A percentile compares a stretch with the other conserved stretches of the same genome.
phyloP scores from a whole-genome alignment of 83 land plant genomes.

The Diphasiastrum complanatum region DNA sequence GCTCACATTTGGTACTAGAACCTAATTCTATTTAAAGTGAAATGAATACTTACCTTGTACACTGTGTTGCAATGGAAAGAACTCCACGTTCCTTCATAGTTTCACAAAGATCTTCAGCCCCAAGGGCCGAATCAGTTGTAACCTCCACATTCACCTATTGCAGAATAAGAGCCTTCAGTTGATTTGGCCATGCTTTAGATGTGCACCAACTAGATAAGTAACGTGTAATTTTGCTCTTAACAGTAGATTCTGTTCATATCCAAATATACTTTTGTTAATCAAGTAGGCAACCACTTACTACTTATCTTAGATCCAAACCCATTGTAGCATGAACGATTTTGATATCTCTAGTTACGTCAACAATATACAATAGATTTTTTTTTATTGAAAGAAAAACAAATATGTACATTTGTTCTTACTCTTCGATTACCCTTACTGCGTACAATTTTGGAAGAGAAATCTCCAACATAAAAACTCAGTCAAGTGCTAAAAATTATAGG shows the following conservation, averaged over 20 bases:
- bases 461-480: not conserved
- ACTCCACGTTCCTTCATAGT: constrained; percentile 53
- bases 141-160: constrained; percentile 51
- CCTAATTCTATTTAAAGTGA: not conserved
- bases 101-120: constrained; percentile 43
- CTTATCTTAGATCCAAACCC: too few species aligned
- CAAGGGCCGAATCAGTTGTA: constrained; percentile 29
- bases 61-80: constrained; percentile 33
- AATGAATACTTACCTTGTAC: constrained; percentile 13
- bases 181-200: not conserved
- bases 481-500: not conserved
- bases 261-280: too few species aligned
- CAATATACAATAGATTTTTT: too few species aligned
- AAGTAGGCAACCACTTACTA: too few species aligned
- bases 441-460: not conserved
- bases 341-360: too few species aligned
- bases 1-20: too few species aligned
- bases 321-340: too few species aligned
- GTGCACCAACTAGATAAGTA: not conserved
- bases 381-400: too few species aligned
- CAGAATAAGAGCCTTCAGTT: not conserved
- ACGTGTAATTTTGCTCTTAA: too few species aligned
- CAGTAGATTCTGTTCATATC: too few species aligned
- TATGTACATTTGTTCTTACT: too few species aligned
- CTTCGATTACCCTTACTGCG: too few species aligned